Evolutionary conservation across 2,329 filamentous ascomycete genomes (phyloP), one percentile per base, ranked within the genome.

Genomic region (Sphaerulina musiva): DNA sequence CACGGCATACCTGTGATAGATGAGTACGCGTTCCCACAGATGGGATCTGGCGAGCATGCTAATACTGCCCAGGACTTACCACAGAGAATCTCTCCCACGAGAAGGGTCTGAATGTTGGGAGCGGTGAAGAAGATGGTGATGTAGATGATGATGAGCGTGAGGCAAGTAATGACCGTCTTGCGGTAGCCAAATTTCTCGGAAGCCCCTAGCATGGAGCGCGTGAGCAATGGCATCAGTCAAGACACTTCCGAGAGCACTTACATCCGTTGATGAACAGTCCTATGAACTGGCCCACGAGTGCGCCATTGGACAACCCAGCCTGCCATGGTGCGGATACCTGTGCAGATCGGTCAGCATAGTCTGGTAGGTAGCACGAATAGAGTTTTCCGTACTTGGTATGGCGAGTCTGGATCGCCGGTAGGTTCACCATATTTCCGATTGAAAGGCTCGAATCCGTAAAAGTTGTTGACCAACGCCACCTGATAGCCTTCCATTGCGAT

Each of bases 401-500:
- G 63, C 8, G 72, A 73, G 31, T 51, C 17, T n/a, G 48, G 48
- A 51, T 75, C 66, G 4, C 68, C 61, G 26, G 68, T 58, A 14
- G 69, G 66, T 45, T 70, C 68, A 51, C 75, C 75, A 53, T 74
- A 78, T 41, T 65, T 65, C 29, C 45, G 59, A 53, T 77, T 75
- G 69, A 78, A 78, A 17, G 71, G 68, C 8, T 73, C 72, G 54
- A 76, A 74, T 29, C 68, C 74, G 57, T 82, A 91, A 67, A 93
- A 89, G 71, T 91, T 91, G 74, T 85, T 89, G 64, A 93, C 82
- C 50, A 95, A 75, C 64, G 82, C 84, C 55, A 93, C 78, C 67
- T 95, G 89, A 73, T 91, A 95, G 34, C 88, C 89, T 71, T 95
- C 89, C 90, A 95, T 95, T 64, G 82, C 83, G 66, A 95, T 93